Percentiles rank a stretch among this genome's conserved stretches.
phyloP scores from a whole-genome alignment of 2,329 filamentous ascomycete species.

The Neoascochyta sp. region DNA sequence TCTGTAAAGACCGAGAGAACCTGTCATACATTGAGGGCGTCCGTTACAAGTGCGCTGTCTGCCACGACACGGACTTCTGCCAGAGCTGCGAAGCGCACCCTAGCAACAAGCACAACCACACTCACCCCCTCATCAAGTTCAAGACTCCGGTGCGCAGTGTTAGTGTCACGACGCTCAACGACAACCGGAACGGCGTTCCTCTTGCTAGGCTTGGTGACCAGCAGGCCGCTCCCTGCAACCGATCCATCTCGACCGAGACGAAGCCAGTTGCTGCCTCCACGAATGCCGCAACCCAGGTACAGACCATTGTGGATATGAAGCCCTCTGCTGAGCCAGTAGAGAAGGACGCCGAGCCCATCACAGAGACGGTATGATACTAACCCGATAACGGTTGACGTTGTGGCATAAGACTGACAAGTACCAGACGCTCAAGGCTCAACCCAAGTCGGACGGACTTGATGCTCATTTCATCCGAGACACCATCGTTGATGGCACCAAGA shows the following conservation, averaged over 20 bases:
- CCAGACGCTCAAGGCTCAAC: too few relatives aligned
- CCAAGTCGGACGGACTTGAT: constrained; percentile 45
- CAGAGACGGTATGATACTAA: too few relatives aligned
- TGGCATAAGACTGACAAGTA: too few relatives aligned
- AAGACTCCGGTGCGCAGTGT: constrained; percentile 88
- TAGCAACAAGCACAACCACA: constrained; percentile 80
- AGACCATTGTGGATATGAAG: constrained; percentile 59
- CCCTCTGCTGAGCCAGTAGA: constrained; percentile 51
- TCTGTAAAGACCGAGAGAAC: constrained; percentile 63
- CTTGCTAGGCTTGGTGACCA: constrained; percentile 72
- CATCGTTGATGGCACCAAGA: constrained; percentile 70
- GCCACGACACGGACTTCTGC: constrained; percentile 92
- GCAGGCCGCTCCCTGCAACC: constrained; percentile 30
- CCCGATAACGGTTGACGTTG: too few relatives aligned
- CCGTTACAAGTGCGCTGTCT: constrained; percentile 96
- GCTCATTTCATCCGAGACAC: constrained; percentile 74
- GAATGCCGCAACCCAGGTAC: constrained; percentile 59
- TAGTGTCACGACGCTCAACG: constrained; percentile 77
- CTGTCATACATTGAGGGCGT: constrained; percentile 69
- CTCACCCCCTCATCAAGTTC: constrained; percentile 96
- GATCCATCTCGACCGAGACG: constrained; percentile 53
- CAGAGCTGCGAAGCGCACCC: constrained; percentile 89
- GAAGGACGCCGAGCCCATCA: constrained; percentile 31
- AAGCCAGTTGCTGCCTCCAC: constrained; percentile 44
- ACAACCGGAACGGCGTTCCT: constrained; percentile 64